A percentile compares a stretch with the other conserved stretches of the same genome.
Evolutionary conservation across 495 filamentous ascomycete genomes (phyloP).

Genomic region (Evernia prunastri): DNA sequence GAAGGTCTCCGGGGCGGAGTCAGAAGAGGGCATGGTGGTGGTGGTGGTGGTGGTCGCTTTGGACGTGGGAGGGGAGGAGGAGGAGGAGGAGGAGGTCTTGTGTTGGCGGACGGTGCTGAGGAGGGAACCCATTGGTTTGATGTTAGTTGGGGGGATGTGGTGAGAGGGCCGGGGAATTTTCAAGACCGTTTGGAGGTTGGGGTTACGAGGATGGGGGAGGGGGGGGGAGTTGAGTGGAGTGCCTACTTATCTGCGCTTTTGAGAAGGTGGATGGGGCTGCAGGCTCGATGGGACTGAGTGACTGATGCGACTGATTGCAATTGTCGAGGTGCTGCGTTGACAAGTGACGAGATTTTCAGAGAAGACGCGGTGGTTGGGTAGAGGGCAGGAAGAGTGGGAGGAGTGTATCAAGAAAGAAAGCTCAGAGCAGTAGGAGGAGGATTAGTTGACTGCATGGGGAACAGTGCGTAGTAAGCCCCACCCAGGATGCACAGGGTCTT

Average conservation of each 20-base stretch:
- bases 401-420: neutral
- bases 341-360: neutral
- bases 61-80: slow-evolving; percentile 10
- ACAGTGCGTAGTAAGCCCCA: neutral
- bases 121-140: slow-evolving; percentile 14
- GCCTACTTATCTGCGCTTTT: neutral
- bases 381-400: neutral
- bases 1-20: slow-evolving; percentile 30
- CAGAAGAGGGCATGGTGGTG: slow-evolving; percentile 17
- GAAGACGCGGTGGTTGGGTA: neutral
- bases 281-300: neutral
- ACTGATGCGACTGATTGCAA: neutral
- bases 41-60: slow-evolving; percentile 11
- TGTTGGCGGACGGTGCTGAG: slow-evolving; percentile 14
- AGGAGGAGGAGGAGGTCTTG: no score
- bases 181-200: neutral
- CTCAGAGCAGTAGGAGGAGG: neutral
- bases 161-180: no score
- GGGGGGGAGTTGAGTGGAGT: neutral
- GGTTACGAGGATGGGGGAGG: no score
- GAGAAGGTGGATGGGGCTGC: neutral
- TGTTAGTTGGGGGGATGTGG: no score
- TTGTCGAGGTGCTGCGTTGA: neutral
- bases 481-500: neutral
- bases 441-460: slow-evolving; percentile 13